Conservation (phyloP, 1,139 yeast species). For the Debaryomyces fabryi region DNA sequence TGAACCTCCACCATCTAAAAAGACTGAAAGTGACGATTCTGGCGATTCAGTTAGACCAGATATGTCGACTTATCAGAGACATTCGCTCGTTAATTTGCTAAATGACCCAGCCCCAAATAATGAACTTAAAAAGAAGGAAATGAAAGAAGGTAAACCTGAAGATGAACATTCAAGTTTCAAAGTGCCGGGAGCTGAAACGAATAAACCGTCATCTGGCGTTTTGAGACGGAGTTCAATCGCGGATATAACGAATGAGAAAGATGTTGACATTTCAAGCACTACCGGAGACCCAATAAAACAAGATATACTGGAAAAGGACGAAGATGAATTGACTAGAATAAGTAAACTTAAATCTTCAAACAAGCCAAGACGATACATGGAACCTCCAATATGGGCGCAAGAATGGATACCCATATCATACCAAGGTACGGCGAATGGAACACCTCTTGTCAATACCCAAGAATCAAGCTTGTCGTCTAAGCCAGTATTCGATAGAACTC, state of each 20-base stretch:
- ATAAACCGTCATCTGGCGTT: conserved; percentile 6
- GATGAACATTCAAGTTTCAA: conserved; percentile 14
- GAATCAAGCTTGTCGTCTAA: conserved; percentile 25
- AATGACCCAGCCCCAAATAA: conserved; percentile 22
- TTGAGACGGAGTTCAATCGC: conserved; percentile 47
- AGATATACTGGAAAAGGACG: conserved; percentile 8
- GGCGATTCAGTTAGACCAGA: conserved; percentile 8
- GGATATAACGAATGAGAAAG: conserved; percentile 50
- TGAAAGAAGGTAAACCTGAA: conserved; percentile 12
- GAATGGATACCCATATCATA: conserved; percentile 56
- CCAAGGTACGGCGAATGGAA: conserved; percentile 4
- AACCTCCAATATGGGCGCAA: conserved; percentile 84
- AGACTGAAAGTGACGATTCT: conserved; percentile 16
- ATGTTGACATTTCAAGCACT: conserved; percentile 40
- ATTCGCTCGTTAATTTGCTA: conserved; percentile 33
- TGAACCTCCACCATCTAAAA: conserved; percentile 40
- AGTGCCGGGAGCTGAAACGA: conserved; percentile 6
- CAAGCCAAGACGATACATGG: conserved; percentile 65
- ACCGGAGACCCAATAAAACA: conserved; percentile 17
- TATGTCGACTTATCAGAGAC: conserved; percentile 23
- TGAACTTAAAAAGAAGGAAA: conserved; percentile 13
- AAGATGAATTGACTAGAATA: conserved; percentile 26
- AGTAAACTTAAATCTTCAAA: conserved; percentile 23
- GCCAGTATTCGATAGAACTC: conserved; percentile 38
- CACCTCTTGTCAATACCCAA: background rate